Evolutionary conservation across 1,139 yeast species (phyloP).

Genomic region (Yamadazyma membranifaciens): DNA sequence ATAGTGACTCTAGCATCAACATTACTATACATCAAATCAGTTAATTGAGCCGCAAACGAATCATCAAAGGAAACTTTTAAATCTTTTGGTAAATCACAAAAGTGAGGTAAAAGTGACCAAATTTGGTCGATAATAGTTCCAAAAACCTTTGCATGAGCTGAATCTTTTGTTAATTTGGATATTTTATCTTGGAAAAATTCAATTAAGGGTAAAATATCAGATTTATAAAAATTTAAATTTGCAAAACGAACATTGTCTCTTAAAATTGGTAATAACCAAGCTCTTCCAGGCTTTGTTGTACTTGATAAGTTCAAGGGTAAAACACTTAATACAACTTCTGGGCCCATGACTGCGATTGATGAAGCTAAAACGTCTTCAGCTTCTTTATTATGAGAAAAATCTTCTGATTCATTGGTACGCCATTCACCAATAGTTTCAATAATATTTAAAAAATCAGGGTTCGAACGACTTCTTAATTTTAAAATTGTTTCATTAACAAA

Average conservation of each 20-base stretch:
- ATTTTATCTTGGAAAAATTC: slow-evolving; percentile 55
- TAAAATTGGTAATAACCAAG: slow-evolving; percentile 91
- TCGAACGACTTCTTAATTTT: slow-evolving; percentile 63
- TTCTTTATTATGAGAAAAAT: slow-evolving; percentile 70
- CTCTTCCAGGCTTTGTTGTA: slow-evolving; percentile 65
- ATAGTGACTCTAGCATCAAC: slow-evolving; percentile 74
- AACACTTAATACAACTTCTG: slow-evolving; percentile 69
- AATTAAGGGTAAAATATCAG: slow-evolving; percentile 65
- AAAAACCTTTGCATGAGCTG: slow-evolving; percentile 71
- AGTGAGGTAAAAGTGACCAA: slow-evolving; percentile 89
- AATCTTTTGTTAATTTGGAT: slow-evolving; percentile 45
- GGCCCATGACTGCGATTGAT: slow-evolving; percentile 79
- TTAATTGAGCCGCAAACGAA: slow-evolving; percentile 71
- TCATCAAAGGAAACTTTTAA: slow-evolving; percentile 62
- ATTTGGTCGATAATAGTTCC: slow-evolving; percentile 85
- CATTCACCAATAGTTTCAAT: slow-evolving; percentile 79
- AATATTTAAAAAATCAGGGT: slow-evolving; percentile 69
- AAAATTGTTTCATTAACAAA: slow-evolving; percentile 63
- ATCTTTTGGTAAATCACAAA: slow-evolving; percentile 85
- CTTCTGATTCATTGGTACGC: slow-evolving; percentile 73
- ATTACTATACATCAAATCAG: slow-evolving; percentile 72
- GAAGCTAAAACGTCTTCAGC: slow-evolving; percentile 81
- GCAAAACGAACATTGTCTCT: slow-evolving; percentile 84
- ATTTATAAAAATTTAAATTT: slow-evolving; percentile 59
- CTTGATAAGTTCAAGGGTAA: slow-evolving; percentile 73